Evolutionary conservation across 2,329 filamentous ascomycete genomes (phyloP), one percentile per base, ranked within the genome.

Genomic region (Penicillium sp.): DNA sequence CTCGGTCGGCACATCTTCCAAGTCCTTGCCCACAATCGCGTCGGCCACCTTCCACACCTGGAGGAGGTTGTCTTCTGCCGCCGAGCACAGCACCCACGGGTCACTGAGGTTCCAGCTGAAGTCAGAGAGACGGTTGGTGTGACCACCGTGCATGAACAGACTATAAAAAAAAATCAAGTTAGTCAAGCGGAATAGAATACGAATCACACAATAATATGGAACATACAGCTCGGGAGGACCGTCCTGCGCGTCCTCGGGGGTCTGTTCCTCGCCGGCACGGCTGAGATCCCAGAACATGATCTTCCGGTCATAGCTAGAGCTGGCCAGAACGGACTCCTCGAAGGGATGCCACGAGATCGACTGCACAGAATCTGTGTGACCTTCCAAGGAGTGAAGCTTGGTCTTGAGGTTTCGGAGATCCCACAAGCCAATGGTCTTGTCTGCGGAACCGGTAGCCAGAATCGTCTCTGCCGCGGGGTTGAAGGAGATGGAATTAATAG

Each of bases 51-150:
- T 93, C 91, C 91, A 98, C 66, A 97, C 91, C 77, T 99, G 95
- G 62, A 99, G 84, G 64, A 98, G 81, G 72, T 99, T 99, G 78
- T 99, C 95, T 73, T 99, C 96, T 1, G 93, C 95, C 16, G 95
- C 93, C 60, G 91, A 96, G 74, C 92, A 93, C 65, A 99, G 90
- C 54, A 97, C 86, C 96, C 96, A 99, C 4, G 93, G 93, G 69
- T 97, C 92, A 72, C 96, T 96, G 66, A 87, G 86, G 76, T 99
- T 99, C 93, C 93, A 99, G 77, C 90, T 93, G 71, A 99, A 99
- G 76, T 99, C 96, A 35, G 91, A 92, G 60, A 99, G 86, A 65
- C 96, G 90, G 77, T 97, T 97, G 11, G 95, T 99, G 79, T 99
- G 96, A 31, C 95, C 95, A 60, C 95, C 95, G 70, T 99, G 95